Evolutionary conservation across 768 basidiomycete species (phyloP).

Genomic region (Nidula microcarpa): DNA sequence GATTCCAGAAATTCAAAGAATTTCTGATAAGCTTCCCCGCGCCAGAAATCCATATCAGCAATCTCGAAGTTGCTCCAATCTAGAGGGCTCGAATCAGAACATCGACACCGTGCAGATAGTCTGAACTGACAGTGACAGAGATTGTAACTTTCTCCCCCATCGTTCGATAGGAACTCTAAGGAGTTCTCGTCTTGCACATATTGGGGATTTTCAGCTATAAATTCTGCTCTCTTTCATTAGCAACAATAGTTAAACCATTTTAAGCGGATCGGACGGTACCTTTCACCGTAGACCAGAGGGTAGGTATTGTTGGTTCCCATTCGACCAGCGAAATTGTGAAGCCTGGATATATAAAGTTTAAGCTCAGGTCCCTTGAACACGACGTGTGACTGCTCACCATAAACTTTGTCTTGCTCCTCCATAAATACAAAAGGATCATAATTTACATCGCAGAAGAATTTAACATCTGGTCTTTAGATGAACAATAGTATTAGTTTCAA

Average conservation of each 20-base stretch:
- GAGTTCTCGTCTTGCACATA: conserved; percentile 63
- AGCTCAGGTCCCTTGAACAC: not conserved
- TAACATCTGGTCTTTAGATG: conserved; percentile 60
- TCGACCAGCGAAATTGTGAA: conserved; percentile 81
- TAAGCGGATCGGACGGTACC: conserved; percentile 30
- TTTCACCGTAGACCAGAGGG: conserved; percentile 74
- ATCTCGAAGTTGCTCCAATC: conserved; percentile 96
- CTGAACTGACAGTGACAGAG: conserved; percentile 55
- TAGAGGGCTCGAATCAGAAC: conserved; percentile 15
- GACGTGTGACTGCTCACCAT: conserved; percentile 24
- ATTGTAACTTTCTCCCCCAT: conserved; percentile 64
- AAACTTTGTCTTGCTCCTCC: conserved; percentile 57
- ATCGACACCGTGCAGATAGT: not conserved
- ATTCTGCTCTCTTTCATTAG: conserved; percentile 41
- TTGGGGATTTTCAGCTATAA: conserved; percentile 59
- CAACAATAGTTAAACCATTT: not conserved
- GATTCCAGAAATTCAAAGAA: conserved; percentile 83
- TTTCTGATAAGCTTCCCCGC: conserved; percentile 74
- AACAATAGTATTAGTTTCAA: not conserved
- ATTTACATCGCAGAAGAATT: conserved; percentile 73
- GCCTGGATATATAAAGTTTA: conserved; percentile 31
- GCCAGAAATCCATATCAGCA: conserved; percentile 86
- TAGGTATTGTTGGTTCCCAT: conserved; percentile 76
- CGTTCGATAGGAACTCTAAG: conserved; percentile 71
- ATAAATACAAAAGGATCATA: conserved; percentile 82